These are phyloP conservation scores for Raddia guianensis DNA, from an alignment of 176 grass and related monocot genomes.

Conservation along the genomic window DNA sequence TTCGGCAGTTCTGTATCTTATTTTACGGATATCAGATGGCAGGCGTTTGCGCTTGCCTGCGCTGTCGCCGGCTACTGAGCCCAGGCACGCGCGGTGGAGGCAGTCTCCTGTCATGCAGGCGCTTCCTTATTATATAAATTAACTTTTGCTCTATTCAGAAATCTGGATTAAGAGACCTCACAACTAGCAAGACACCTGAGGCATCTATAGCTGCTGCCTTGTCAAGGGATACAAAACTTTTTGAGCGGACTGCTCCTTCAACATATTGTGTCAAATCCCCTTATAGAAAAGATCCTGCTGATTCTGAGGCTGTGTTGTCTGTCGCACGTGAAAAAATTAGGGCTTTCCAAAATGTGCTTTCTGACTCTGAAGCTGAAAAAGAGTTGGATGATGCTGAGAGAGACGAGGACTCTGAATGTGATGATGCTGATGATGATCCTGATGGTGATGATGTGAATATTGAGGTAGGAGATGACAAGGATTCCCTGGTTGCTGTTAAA, in stretches of 20 bases:
- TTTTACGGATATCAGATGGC: not conserved
- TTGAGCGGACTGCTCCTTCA: conserved; percentile 97
- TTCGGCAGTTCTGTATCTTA: conserved; percentile 22
- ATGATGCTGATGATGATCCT: conserved; percentile 76
- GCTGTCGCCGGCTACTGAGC: no score
- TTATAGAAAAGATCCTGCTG: conserved; percentile 92
- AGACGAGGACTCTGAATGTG: conserved; percentile 90
- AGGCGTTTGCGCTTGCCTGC: no score
- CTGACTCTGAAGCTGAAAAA: conserved; percentile 73
- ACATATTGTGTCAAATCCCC: conserved; percentile 92
- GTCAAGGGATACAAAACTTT: conserved; percentile 89
- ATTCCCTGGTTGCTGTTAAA: conserved; percentile 39
- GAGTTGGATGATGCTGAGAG: conserved; percentile 76
- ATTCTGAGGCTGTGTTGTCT: conserved; percentile 78
- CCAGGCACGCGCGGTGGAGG: no score
- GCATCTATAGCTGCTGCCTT: conserved; percentile 98
- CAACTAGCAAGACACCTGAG: conserved; percentile 98
- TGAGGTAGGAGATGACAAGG: conserved; percentile 58
- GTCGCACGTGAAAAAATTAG: conserved; percentile 88
- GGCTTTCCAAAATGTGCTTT: conserved; percentile 86
- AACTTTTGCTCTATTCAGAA: conserved; percentile 58
- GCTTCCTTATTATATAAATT: conserved; percentile 1
- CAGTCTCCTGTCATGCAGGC: no score
- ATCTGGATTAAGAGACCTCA: conserved; percentile 97
- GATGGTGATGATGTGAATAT: conserved; percentile 69